phyloP scores from a whole-genome alignment of 495 filamentous ascomycete genomes.

The Podospora conica region DNA sequence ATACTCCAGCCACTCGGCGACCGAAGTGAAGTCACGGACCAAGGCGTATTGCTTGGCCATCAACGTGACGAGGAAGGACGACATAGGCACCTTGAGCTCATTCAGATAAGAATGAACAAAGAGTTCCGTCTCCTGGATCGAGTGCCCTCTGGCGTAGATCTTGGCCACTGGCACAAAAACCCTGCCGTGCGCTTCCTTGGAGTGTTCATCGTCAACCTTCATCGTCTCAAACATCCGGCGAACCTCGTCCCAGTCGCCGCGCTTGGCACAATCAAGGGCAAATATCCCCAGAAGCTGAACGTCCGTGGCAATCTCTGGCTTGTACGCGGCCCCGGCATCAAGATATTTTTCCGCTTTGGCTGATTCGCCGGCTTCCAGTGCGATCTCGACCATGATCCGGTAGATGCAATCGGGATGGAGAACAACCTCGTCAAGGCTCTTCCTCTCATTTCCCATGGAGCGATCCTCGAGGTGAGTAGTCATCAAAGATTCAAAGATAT shows the following conservation, averaged over 20 bases:
- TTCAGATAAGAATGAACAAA: slow-evolving; percentile 35
- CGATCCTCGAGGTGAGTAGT: slow-evolving; percentile 5
- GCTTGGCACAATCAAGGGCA: slow-evolving; percentile 33
- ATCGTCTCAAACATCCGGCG: slow-evolving; percentile 32
- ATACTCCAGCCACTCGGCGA: slow-evolving; percentile 34
- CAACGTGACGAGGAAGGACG: slow-evolving; percentile 33
- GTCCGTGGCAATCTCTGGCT: slow-evolving; percentile 21
- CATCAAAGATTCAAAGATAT: slow-evolving; percentile 9
- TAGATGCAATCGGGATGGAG: slow-evolving; percentile 24
- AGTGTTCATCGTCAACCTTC: slow-evolving; percentile 10
- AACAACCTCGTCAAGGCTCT: slow-evolving; percentile 17
- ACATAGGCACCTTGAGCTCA: slow-evolving; percentile 29
- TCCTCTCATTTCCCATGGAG: slow-evolving; percentile 19
- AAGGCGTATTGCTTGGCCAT: slow-evolving; percentile 42
- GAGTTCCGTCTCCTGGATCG: slow-evolving; percentile 34
- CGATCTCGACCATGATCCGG: slow-evolving; percentile 35
- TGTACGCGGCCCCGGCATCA: slow-evolving; percentile 10
- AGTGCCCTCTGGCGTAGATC: slow-evolving; percentile 35
- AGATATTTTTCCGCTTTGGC: slow-evolving; percentile 26
- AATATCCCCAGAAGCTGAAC: slow-evolving; percentile 32
- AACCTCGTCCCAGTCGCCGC: slow-evolving; percentile 43
- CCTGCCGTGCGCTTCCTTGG: slow-evolving; percentile 18
- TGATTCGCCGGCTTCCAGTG: slow-evolving; percentile 31
- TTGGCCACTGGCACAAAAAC: slow-evolving; percentile 42
- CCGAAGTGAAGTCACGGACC: slow-evolving; percentile 33